Evolutionary conservation across 2,329 filamentous ascomycete genomes (phyloP), one percentile per base, ranked within the genome.

Genomic region (Colletotrichum scovillei): DNA sequence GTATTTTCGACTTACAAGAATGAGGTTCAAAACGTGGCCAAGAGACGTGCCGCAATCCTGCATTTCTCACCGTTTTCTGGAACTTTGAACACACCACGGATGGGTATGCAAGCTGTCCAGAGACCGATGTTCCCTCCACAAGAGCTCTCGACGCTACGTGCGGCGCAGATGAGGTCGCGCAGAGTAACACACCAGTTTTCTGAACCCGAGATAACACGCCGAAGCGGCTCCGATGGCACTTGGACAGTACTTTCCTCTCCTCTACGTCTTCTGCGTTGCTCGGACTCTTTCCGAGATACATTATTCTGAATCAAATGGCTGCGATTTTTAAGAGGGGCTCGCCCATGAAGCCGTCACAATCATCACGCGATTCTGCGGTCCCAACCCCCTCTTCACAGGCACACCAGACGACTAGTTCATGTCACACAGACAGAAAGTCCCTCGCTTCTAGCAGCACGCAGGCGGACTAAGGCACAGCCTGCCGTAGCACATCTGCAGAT

Each of bases 271-370:
- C 9, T 28, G 24, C 26, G 19, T 32, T 19, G 22, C 4, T 59
- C 28, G 38, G 52, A n/a, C 53, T 26, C 11, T 16, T 5, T 24
- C 67, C 53, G 38, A 16, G 53, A 59, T 35, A 53, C 53, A 19
- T 11, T n/a, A 42, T 14, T 24, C 62, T 9, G 22, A 14, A 22
- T 56, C 12, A 12, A 24, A 49, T 49, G 42, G 8, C 42, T 49
- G 42, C 7, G 16, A n/a, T 59, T 53, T 11, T 14, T 38, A 62
- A 62, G 46, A 72, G 56, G 64, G 49, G 69, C n/a, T 62, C 12
- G 26, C 28, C 19, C 5, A 60, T 30, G 32, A 67, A 28, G 30
- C 19, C 22, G 26, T 24, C 58, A 35, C 28, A 55, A 28, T 49
- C 35, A 64, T 46, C 52, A 64, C 49, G n/a, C 52, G 35, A 59